Evolutionary conservation across 2,329 filamentous ascomycete genomes (phyloP), one percentile per base, ranked within the genome.

Genomic region (Furcasterigmium sp.): DNA sequence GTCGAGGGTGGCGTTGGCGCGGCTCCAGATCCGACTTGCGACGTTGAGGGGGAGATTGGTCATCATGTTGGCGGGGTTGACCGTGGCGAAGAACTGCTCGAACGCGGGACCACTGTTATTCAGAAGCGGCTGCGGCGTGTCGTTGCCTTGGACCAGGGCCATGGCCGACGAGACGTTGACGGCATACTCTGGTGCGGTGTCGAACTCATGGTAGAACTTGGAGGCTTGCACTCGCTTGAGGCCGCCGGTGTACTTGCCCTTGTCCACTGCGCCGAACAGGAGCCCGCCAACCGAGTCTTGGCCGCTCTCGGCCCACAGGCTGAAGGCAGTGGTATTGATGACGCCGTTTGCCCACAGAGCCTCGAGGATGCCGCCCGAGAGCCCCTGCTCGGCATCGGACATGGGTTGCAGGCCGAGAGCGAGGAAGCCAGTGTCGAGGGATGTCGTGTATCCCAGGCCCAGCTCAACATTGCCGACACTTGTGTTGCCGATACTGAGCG

Each of bases 261-360:
- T 40, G 39, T 50, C 48, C 21, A 50, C 25, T 2, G 48, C 48
- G 28, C 48, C 48, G 14, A 50, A 26, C 3, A 50, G 41, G 3
- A 50, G 29, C 20, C 25, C 37, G 5, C 48, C 48, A 2, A 43
- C 37, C 29, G 32, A 23, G 10, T n/a, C 32, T 2, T 37, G 30
- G n/a, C 35, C 21, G 19, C 39, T 38, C 2, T 46, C 68, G 37
- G 79, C 67, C 68, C 83, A 88, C 17, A 90, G 62, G 47, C 82
- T 87, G 64, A 85, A 89, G 4, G 81, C 80, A 51, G 78, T 76
- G 26, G 71, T 72, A 42, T 73, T 70, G 57, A 87, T 86, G 42
- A 75, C 56, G 37, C 76, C 77, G 54, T 86, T 74, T 18, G 74
- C n/a, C n/a, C n/a, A 58, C 18, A 78, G 70, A 56, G 91, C 70